Conservation (phyloP, 1,284 basidiomycete species). For the Phenoliferia sp. region DNA sequence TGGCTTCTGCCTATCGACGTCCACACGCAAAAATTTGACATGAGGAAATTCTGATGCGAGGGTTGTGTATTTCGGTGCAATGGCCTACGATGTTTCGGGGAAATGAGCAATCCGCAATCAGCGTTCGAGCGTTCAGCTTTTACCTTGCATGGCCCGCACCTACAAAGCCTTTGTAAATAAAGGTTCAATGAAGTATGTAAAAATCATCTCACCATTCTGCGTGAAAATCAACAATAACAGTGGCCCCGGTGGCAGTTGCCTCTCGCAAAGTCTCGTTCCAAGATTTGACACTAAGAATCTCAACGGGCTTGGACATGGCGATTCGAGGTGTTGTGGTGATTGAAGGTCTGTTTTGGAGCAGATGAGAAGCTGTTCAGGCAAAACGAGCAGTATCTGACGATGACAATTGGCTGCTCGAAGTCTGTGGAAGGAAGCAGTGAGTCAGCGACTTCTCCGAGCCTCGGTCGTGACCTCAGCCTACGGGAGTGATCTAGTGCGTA, state of each 20-base stretch:
- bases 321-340: neutral
- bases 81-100: neutral
- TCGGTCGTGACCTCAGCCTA: too few species aligned
- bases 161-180: neutral
- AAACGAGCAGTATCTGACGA: too few species aligned
- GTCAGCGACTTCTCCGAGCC: too few species aligned
- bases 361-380: too few species aligned
- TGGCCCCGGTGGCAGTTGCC: slow-evolving; percentile 24
- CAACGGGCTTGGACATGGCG: slow-evolving; percentile 19
- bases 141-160: slow-evolving; percentile 25
- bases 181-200: neutral
- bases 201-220: slow-evolving; percentile 11
- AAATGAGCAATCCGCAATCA: neutral
- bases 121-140: slow-evolving; percentile 3
- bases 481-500: too few species aligned
- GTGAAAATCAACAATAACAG: slow-evolving; percentile 31
- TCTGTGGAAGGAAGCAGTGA: too few species aligned
- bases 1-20: slow-evolving; percentile 31
- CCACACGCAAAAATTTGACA: slow-evolving; percentile 32
- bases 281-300: slow-evolving; percentile 19
- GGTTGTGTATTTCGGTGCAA: slow-evolving; percentile 11
- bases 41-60: slow-evolving; percentile 1
- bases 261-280: slow-evolving; percentile 29
- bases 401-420: too few species aligned
- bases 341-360: too few species aligned